Conservation (phyloP, 2,329 filamentous ascomycete genomes). For the Pseudocercospora fijiensis region DNA sequence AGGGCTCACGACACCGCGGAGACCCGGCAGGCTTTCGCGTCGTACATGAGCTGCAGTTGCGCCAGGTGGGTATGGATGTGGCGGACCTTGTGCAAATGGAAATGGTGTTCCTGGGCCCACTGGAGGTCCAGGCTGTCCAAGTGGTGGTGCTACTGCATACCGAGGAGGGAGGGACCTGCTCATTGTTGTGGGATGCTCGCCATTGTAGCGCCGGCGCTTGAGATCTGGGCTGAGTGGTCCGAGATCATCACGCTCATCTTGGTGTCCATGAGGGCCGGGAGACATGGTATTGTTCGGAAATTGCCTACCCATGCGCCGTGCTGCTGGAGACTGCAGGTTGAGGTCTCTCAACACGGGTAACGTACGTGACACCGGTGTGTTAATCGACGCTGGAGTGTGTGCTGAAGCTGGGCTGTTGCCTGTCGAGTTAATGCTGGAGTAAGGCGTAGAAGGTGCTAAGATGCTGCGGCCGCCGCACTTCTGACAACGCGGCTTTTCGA, state of each 20-base stretch:
- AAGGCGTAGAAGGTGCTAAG: constrained; percentile 61
- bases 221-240: constrained; percentile 54
- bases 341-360: constrained; percentile 39
- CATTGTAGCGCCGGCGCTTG: constrained; percentile 64
- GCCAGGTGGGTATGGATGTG: constrained; percentile 44
- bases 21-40: constrained; percentile 46
- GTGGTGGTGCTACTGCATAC: constrained; percentile 28
- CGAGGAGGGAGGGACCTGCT: constrained; percentile 38
- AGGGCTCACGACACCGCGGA: constrained; percentile 34
- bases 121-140: constrained; percentile 13
- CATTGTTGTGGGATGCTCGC: constrained; percentile 42
- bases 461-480: constrained; percentile 71
- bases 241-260: constrained; percentile 43
- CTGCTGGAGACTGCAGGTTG: constrained; percentile 38
- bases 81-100: constrained; percentile 41
- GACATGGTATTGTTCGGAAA: constrained; percentile 36
- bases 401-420: constrained; percentile 33
- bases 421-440: constrained; percentile 28
- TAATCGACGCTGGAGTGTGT: constrained; percentile 34
- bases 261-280: constrained; percentile 30
- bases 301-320: constrained; percentile 27
- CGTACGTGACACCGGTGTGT: constrained; percentile 39
- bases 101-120: constrained; percentile 42
- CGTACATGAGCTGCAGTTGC: constrained; percentile 35
- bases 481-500: constrained; percentile 56